Evolutionary conservation across 164 flowering plant genomes (phyloP), one percentile per base, ranked within the genome.

Genomic region (Umbilicus rupestris): DNA sequence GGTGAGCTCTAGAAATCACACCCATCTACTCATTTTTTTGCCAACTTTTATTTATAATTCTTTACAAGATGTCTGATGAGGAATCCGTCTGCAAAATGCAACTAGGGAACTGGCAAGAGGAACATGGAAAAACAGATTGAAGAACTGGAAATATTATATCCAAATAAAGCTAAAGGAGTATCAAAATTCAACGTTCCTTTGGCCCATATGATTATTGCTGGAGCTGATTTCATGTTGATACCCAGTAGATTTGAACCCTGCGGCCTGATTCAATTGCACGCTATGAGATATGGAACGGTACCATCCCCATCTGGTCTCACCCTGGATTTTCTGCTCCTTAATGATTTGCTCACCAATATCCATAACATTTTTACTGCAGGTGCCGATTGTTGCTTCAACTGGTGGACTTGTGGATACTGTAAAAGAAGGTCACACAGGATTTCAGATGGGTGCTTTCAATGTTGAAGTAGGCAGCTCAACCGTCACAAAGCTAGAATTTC

Each of bases 351-450:
- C 33, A 55, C 33, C 60, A 28, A 26, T 8, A 55, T 50, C 22
- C 2, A 2, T 55, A 7, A 6, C 37, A 3, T 22, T 20, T 52
- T 63, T 49, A 49, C 30, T 64, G 22, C 76, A 86, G 91, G 75
- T 81, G 8, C 82, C 87, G 14, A 76, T 84, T 39, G 86, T 80
- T 66, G 83, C 89, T 30, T 83, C 95, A 28, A 86, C 90, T 57
- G 95, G 95, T 74, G 95, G 95, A 65, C 80, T 88, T 30, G 91
- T 86, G 39, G 88, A 88, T 79, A 88, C 95, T 7, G 88, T 88
- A 19, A 76, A 74, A 68, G 95, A 88, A 78, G 95, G 95, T 37
- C 80, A 66, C 67, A 88, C 95, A 0, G 91, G 95, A 66, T 86
- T 88, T 73, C 91, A 83, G 30, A 88, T 86, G 84, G 91, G 95